phyloP scores from a whole-genome alignment of 2,329 filamentous ascomycete species.

The Mycosphaerella arachidis region DNA sequence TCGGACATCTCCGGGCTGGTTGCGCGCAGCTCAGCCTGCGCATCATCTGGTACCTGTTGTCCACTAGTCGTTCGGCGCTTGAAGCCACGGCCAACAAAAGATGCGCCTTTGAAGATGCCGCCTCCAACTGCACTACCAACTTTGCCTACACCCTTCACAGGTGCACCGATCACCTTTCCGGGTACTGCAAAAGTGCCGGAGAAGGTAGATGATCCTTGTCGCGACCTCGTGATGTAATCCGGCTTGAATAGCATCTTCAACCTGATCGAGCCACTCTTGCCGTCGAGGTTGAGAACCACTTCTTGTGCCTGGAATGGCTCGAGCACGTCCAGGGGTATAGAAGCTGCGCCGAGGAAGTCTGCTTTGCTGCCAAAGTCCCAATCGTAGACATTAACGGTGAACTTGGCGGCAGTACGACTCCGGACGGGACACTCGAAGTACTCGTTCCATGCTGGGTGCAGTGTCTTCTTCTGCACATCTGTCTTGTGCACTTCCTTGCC shows the following conservation, averaged over 20 bases:
- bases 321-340: constrained; percentile 71
- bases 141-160: constrained; percentile 85
- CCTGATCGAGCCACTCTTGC: constrained; percentile 79
- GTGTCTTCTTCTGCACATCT: constrained; percentile 92
- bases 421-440: constrained; percentile 81
- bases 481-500: constrained; percentile 91
- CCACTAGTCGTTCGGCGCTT: constrained; percentile 62
- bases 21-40: constrained; percentile 24
- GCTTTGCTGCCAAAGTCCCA: constrained; percentile 97
- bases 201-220: constrained; percentile 90
- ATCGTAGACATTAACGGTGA: constrained; percentile 80
- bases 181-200: constrained; percentile 82
- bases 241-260: constrained; percentile 88
- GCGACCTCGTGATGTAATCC: constrained; percentile 78
- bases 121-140: constrained; percentile 69
- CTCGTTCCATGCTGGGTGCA: constrained; percentile 93
- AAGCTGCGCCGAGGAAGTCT: constrained; percentile 75
- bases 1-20: constrained; percentile 28
- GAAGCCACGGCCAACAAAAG: constrained; percentile 83
- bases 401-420: constrained; percentile 78
- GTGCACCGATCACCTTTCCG: constrained; percentile 86
- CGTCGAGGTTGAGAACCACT: constrained; percentile 70
- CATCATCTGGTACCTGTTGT: constrained; percentile 35
- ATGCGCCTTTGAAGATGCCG: constrained; percentile 81
- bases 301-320: constrained; percentile 83